Base-by-base conservation (phyloP, 2,329 filamentous ascomycete genomes). In the Metarhizium anisopliae region DNA sequence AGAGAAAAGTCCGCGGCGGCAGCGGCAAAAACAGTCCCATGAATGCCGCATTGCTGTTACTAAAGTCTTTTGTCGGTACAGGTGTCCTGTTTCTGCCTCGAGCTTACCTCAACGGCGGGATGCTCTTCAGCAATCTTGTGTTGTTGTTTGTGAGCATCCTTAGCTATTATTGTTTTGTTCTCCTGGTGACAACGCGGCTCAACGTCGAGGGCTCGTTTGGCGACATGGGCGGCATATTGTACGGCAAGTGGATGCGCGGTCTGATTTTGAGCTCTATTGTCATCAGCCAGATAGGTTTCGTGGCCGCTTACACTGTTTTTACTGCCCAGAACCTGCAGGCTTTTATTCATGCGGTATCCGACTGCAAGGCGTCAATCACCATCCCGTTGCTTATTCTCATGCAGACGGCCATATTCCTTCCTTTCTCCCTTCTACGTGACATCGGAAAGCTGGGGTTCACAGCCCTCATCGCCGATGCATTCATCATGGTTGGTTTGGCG, bases 31-130 rank as follows among this genome's bases (percentile, higher is more conserved):
- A 90, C 63, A 87, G 83, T 52, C 85, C 89, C 3, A 85, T 84
- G 60, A 89, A 88, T 59, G 93, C 94, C 10, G 86, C 89, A 11
- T 72, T 96, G 62, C 79, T 99, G 54, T 78, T 99, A 47, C 83
- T 99, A 61, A 99, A 99, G 76, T 97, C 93, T 0, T 99, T 99
- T 67, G 94, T 99, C 51, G 94, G 95, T 20, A 99, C 94, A 0
- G 93, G 93, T 55, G 93, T 97, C 8, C 77, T 97, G 16, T 97
- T 97, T 74, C 76, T 97, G 38, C 93, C 93, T 0, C 85, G 91
- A 51, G 93, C 94, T 4, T 99, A 94, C 68, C 81, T 96, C 60
- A 99, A 96, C 65, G 94, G 94, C 54, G 94, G 94, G 57, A 97
- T 99, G 92, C 75, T 96, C 16, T 99, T 99, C 72, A 96, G 91